A percentile compares a stretch with the other conserved stretches of the same genome.
These are phyloP conservation scores for Heteromeles arbutifolia DNA, from an alignment of 306 rosid genomes.

Conservation along the genomic window DNA sequence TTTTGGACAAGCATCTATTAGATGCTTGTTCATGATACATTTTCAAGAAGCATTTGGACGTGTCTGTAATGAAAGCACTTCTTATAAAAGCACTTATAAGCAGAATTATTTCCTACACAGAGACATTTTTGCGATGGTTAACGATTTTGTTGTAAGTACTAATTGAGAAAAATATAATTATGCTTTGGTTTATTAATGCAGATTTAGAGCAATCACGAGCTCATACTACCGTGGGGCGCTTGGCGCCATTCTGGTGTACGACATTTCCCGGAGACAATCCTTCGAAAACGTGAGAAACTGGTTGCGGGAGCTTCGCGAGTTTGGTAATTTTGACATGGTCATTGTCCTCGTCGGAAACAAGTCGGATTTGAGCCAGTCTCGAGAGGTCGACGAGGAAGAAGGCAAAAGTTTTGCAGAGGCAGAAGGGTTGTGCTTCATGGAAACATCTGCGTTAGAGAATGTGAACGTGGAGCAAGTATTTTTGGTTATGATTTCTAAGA, in stretches of 20 bases:
- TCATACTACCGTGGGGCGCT: slow-evolving; percentile 93
- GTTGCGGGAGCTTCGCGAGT: slow-evolving; percentile 67
- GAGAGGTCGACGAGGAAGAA: slow-evolving; percentile 68
- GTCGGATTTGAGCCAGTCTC: slow-evolving; percentile 50
- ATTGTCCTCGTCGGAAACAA: slow-evolving; percentile 73
- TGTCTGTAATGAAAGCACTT: background rate
- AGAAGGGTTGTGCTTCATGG: slow-evolving; percentile 75
- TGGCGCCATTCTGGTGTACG: slow-evolving; percentile 79
- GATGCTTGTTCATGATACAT: too few species aligned
- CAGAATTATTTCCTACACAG: background rate
- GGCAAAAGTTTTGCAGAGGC: slow-evolving; percentile 53
- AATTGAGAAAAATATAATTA: too few species aligned
- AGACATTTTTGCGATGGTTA: background rate
- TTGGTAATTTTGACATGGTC: slow-evolving; percentile 64
- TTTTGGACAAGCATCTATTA: too few species aligned
- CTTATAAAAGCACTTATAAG: background rate
- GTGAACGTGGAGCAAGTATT: slow-evolving; percentile 76
- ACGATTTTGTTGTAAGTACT: background rate
- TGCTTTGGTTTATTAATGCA: slow-evolving; percentile 6
- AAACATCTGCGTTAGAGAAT: slow-evolving; percentile 82
- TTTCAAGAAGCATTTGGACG: background rate
- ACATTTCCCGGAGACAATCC: slow-evolving; percentile 48
- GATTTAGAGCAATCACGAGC: slow-evolving; percentile 93
- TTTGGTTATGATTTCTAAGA: slow-evolving; percentile 57
- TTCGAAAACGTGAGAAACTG: slow-evolving; percentile 61